Percentiles rank a stretch among this genome's conserved stretches.
These are phyloP conservation scores for Ogataea hybrid DNA, from an alignment of 1,139 yeast species.

Conservation along the genomic window DNA sequence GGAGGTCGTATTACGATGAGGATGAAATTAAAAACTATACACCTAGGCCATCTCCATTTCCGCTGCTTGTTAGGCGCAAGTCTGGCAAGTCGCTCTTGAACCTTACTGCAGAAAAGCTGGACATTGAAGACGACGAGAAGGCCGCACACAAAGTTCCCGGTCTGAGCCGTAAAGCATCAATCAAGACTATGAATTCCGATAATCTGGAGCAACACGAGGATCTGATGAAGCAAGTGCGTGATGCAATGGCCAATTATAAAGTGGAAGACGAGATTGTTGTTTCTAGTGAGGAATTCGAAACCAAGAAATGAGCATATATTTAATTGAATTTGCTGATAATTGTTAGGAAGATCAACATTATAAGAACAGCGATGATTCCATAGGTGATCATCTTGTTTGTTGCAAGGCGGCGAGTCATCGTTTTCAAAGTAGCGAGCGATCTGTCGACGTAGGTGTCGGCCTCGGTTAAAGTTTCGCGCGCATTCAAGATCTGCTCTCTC, in stretches of 20 bases:
- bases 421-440: constrained; percentile 78
- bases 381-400: constrained; percentile 92
- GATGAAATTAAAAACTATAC: constrained; percentile 47
- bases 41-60: constrained; percentile 49
- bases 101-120: constrained; percentile 64
- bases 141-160: constrained; percentile 29
- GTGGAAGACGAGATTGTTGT: constrained; percentile 41
- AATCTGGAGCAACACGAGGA: constrained; percentile 34
- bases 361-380: constrained; percentile 90
- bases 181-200: constrained; percentile 25
- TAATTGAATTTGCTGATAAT: constrained; percentile 82
- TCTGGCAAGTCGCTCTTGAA: constrained; percentile 70
- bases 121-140: constrained; percentile 61
- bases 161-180: constrained; percentile 29
- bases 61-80: constrained; percentile 48
- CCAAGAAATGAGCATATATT: constrained; percentile 27
- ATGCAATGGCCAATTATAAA: constrained; percentile 50
- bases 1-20: constrained; percentile 31
- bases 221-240: constrained; percentile 50
- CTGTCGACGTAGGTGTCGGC: constrained; percentile 94
- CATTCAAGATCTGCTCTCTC: constrained; percentile 84
- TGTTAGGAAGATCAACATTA: constrained; percentile 79
- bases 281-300: constrained; percentile 59
- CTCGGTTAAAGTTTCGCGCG: constrained; percentile 75
- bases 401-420: constrained; percentile 94